Conservation (phyloP, 2,329 filamentous ascomycete species). For the Westerdykella sp. region DNA sequence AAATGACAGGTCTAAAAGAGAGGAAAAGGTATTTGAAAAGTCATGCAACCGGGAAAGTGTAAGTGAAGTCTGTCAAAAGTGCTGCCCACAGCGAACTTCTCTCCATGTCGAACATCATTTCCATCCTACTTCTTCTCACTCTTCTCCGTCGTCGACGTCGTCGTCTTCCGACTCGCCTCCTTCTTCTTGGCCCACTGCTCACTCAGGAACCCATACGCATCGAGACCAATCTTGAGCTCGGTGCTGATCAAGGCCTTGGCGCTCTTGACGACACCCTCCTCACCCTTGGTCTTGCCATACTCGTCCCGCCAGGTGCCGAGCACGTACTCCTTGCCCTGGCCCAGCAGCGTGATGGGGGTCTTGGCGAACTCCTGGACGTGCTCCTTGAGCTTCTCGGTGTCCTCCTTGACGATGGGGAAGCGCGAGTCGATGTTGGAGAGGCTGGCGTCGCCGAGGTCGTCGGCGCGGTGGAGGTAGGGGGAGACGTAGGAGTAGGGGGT, state of each 20-base stretch:
- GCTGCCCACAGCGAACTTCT: no score
- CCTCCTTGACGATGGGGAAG: slow-evolving; percentile 45
- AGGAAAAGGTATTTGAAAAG: slow-evolving; percentile 3
- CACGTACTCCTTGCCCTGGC: slow-evolving; percentile 31
- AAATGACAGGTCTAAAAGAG: not conserved
- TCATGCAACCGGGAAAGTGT: no score
- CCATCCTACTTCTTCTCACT: no score
- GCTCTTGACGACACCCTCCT: slow-evolving; percentile 31
- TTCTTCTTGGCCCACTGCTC: slow-evolving; percentile 29
- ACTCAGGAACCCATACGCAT: slow-evolving; percentile 26
- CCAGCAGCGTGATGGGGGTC: slow-evolving; percentile 22
- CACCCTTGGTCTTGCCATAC: slow-evolving; percentile 35
- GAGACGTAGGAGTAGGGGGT: slow-evolving; percentile 76
- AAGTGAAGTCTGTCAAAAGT: no score
- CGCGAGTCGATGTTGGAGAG: slow-evolving; percentile 33
- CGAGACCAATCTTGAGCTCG: slow-evolving; percentile 35
- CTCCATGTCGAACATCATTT: no score
- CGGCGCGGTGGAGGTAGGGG: slow-evolving; percentile 78
- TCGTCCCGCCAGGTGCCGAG: slow-evolving; percentile 35
- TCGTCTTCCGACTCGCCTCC: not conserved
- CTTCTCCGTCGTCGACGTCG: not conserved
- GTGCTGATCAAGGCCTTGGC: slow-evolving; percentile 35
- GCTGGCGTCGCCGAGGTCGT: slow-evolving; percentile 44
- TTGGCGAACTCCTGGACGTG: slow-evolving; percentile 19
- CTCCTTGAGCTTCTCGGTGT: slow-evolving; percentile 40